Percentiles rank a stretch among this genome's conserved stretches.
phyloP scores from a whole-genome alignment of 306 rosid species.

The Arachis stenosperma region DNA sequence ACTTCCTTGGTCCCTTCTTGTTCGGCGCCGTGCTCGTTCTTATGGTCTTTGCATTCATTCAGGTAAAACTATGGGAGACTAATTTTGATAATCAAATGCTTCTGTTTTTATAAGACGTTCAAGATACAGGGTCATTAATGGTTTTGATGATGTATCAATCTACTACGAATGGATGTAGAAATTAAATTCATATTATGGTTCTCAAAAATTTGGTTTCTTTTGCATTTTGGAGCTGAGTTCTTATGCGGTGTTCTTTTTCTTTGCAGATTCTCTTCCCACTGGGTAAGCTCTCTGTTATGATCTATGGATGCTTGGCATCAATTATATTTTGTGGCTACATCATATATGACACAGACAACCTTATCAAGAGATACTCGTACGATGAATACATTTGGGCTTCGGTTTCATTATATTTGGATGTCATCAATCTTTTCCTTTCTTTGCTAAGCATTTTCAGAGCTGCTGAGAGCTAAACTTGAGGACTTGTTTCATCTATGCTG shows the following conservation, averaged over 20 bases:
- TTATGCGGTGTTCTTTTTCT: neutral
- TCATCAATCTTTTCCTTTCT: conserved; percentile 88
- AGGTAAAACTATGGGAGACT: conserved; percentile 49
- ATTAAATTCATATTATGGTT: too few relatives aligned
- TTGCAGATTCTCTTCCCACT: conserved; percentile 57
- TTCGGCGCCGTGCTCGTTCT: conserved; percentile 76
- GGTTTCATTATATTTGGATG: conserved; percentile 77
- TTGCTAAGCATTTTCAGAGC: conserved; percentile 78
- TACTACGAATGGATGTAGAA: too few relatives aligned
- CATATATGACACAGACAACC: conserved; percentile 83
- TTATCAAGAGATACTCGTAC: conserved; percentile 88
- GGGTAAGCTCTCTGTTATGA: conserved; percentile 78
- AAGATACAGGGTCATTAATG: too few relatives aligned
- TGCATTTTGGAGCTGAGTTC: neutral
- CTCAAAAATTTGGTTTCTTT: too few relatives aligned
- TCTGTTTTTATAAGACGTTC: neutral
- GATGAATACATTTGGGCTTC: conserved; percentile 98
- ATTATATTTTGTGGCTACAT: conserved; percentile 92
- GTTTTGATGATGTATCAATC: too few relatives aligned
- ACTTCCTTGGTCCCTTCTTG: conserved; percentile 93
- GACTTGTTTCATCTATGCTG: too few relatives aligned
- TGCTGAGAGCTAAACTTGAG: conserved; percentile 48
- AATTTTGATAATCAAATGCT: neutral
- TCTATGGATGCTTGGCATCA: conserved; percentile 84
- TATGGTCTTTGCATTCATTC: conserved; percentile 71